Conservation (phyloP, 306 rosid genomes). For the Carpinus fangiana region DNA sequence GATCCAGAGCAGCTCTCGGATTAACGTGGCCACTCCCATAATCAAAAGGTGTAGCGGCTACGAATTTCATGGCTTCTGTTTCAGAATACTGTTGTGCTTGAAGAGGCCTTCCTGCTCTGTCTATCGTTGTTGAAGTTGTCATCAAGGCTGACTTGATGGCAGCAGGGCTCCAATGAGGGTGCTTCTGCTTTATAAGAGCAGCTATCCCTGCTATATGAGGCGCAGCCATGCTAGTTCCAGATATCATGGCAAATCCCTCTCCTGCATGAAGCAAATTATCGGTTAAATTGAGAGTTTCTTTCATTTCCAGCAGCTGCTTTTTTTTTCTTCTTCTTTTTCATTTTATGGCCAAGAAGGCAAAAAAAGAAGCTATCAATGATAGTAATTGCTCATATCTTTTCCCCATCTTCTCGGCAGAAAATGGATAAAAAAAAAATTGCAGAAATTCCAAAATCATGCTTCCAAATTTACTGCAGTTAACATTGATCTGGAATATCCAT, state of each 20-base stretch:
- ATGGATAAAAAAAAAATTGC: neutral
- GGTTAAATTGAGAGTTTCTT: neutral
- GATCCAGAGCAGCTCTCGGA: slow-evolving; percentile 96
- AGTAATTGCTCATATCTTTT: neutral
- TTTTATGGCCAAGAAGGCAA: neutral
- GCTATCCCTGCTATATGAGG: slow-evolving; percentile 99
- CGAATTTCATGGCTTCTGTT: slow-evolving; percentile 72
- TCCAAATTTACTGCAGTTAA: neutral
- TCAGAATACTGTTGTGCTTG: slow-evolving; percentile 92
- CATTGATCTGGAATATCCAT: slow-evolving; percentile 2
- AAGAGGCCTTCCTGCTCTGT: slow-evolving; percentile 89
- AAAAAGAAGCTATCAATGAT: slow-evolving; percentile 13
- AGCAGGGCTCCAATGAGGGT: slow-evolving; percentile 99
- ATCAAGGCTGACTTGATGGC: slow-evolving; percentile 97
- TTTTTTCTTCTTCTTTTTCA: neutral
- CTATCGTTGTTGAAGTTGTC: slow-evolving; percentile 88
- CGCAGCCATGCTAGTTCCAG: slow-evolving; percentile 99
- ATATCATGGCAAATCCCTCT: slow-evolving; percentile 95
- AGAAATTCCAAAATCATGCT: neutral
- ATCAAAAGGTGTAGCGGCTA: slow-evolving; percentile 85
- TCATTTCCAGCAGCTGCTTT: neutral
- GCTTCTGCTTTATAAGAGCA: slow-evolving; percentile 97
- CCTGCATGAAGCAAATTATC: slow-evolving; percentile 50
- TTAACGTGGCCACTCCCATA: slow-evolving; percentile 97
- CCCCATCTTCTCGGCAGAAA: neutral